phyloP scores from a whole-genome alignment of 73 alveolate species.

The Blepharisma stoltei region DNA sequence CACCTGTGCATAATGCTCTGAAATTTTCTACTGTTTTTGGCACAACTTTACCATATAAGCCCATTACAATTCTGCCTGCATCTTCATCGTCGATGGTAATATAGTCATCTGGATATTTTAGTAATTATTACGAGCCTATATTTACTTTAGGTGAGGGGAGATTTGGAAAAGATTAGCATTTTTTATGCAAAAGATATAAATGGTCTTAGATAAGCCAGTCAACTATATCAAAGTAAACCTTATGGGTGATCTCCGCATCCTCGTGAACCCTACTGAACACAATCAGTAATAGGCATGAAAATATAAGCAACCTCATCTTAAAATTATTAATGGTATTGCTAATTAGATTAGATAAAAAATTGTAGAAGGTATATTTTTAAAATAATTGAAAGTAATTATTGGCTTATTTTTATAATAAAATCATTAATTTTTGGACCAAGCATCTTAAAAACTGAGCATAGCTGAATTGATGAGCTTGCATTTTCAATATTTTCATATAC shows the following conservation, averaged over 20 bases:
- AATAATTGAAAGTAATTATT: too few relatives aligned
- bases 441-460: slow-evolving; percentile 6
- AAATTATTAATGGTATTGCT: too few relatives aligned
- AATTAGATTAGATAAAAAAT: too few relatives aligned
- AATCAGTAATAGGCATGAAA: too few relatives aligned
- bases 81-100: slow-evolving; percentile 61
- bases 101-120: too few relatives aligned
- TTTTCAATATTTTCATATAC: background rate
- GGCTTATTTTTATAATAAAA: background rate
- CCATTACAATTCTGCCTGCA: slow-evolving; percentile 81
- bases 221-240: slow-evolving; percentile 2
- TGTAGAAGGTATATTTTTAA: too few relatives aligned
- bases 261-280: background rate
- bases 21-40: slow-evolving; percentile 94
- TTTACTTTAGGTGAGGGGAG: too few relatives aligned
- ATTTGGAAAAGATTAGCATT: too few relatives aligned
- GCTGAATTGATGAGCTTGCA: background rate
- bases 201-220: too few relatives aligned
- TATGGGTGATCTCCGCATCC: slow-evolving; percentile 18
- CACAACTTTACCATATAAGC: slow-evolving; percentile 79
- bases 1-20: slow-evolving; percentile 95
- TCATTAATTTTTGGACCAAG: slow-evolving; percentile 1
- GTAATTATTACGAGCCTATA: too few relatives aligned
- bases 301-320: too few relatives aligned
- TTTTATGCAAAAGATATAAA: too few relatives aligned